Base-by-base conservation (phyloP, 108 stramenopile species). In the Parietichytrium sp. region DNA sequence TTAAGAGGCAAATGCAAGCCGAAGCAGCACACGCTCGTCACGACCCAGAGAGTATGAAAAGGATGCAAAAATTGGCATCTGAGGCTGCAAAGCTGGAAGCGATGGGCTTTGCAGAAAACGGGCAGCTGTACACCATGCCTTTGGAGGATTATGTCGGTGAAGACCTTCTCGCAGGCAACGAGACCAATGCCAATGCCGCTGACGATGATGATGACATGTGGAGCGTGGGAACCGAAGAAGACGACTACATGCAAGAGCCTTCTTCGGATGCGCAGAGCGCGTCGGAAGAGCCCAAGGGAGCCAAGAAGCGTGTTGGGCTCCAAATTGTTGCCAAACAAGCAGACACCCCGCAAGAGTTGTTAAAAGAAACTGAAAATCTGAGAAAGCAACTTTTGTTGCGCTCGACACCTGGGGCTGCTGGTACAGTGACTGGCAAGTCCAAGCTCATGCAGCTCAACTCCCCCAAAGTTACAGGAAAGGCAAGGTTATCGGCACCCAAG, bases 401-500 rank as follows among this genome's bases (percentile, higher is more conserved):
- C 20, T 10, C 61, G 10, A 25, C 20, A 2, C 38, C 42, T n/a
- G 10, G 38, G 23, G 38, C 15, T 25, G 1, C 61, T 33, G 42
- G 42, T 6, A 27, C 16, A 15, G 54, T 20, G 15, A 10, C 29
- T 29, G 3, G 33, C 0, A 33, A 42, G 20, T 23, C 61, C 6
- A 33, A 72, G 3, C 36, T 72, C 42, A 36, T 72, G 38, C n/a
- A n/a, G n/a, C 61, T 72, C 33, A 72, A 72, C 20, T 72, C 61
- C 6, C 61, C 61, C 6, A 72, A 72, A 27, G 49, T 23, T 42
- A 23, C 38, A 7, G 45, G 61, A 3, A 33, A 33, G 6, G 33
- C 61, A 23, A n/a, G 25, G 20, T n/a, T 33, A 13, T 42, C 45
- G 6, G 36, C 45, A 16, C 38, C 61, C n/a, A n/a, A 36, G 42